Conservation (phyloP, 495 filamentous ascomycete species). For the Talaromyces borbonicus region DNA sequence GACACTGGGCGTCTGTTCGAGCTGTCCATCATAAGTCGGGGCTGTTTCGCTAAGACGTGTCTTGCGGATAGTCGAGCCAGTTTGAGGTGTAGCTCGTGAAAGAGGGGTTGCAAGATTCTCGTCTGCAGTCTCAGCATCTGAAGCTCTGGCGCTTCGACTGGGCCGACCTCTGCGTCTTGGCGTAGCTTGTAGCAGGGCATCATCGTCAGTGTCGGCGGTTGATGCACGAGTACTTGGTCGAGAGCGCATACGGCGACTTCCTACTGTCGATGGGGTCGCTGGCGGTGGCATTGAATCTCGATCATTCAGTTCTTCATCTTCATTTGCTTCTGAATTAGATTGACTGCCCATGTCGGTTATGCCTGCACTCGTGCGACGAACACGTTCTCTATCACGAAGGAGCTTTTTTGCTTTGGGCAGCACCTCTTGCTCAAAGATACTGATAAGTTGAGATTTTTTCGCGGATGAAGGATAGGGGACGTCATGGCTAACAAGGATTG, state of each 20-base stretch:
- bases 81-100: conserved; percentile 18
- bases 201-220: conserved; percentile 24
- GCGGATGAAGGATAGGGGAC: conserved; percentile 72
- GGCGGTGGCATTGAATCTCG: conserved; percentile 37
- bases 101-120: conserved; percentile 26
- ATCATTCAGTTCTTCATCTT: conserved; percentile 25
- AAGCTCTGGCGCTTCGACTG: conserved; percentile 44
- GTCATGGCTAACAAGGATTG: conserved; percentile 80
- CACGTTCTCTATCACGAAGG: conserved; percentile 59
- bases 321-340: conserved; percentile 37
- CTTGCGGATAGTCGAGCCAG: conserved; percentile 38
- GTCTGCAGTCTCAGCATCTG: conserved; percentile 40
- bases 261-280: conserved; percentile 35
- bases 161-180: conserved; percentile 31
- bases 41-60: conserved; percentile 47
- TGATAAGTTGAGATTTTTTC: conserved; percentile 81
- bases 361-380: conserved; percentile 70
- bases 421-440: conserved; percentile 71
- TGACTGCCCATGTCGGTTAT: conserved; percentile 70
- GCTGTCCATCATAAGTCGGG: conserved; percentile 30
- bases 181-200: conserved; percentile 13
- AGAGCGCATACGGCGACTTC: conserved; percentile 28
- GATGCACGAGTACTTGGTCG: conserved; percentile 30
- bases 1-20: conserved; percentile 18
- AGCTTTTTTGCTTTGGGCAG: conserved; percentile 67